phyloP scores from a whole-genome alignment of 139 green algal genomes.

The Haematococcus sp. region DNA sequence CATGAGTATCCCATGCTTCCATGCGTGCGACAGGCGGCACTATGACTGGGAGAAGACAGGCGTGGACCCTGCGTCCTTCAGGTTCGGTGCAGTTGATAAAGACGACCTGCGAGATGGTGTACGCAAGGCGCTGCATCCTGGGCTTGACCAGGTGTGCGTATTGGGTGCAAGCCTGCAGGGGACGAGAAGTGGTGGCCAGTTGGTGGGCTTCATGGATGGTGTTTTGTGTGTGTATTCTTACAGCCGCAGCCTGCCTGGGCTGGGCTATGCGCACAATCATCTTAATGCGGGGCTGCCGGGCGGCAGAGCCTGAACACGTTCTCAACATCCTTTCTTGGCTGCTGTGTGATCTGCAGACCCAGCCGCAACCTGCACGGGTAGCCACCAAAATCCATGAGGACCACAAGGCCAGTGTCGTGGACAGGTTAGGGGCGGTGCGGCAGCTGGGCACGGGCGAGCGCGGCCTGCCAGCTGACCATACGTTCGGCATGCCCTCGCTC shows the following conservation, averaged over 20 bases:
- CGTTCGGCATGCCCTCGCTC: slow-evolving; percentile 57
- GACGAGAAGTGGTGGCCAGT: too few relatives aligned
- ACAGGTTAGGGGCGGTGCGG: slow-evolving; percentile 46
- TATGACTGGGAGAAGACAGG: slow-evolving; percentile 63
- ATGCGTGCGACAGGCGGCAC: slow-evolving; percentile 29
- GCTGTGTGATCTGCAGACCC: too few relatives aligned
- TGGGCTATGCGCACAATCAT: background rate
- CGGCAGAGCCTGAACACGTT: too few relatives aligned
- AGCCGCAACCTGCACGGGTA: slow-evolving; percentile 22
- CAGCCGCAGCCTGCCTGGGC: too few relatives aligned
- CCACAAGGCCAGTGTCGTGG: slow-evolving; percentile 45
- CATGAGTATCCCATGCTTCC: background rate
- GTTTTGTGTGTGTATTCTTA: too few relatives aligned
- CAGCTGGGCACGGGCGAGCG: slow-evolving; percentile 52
- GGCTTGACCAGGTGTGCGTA: slow-evolving; percentile 25
- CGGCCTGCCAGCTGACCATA: slow-evolving; percentile 35
- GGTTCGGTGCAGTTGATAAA: slow-evolving; percentile 51
- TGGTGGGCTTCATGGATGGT: too few relatives aligned
- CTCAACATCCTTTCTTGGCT: too few relatives aligned
- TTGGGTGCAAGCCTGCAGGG: background rate
- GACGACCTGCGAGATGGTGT: slow-evolving; percentile 41
- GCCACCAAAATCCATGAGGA: slow-evolving; percentile 48
- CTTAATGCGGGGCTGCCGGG: too few relatives aligned
- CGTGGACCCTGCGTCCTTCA: slow-evolving; percentile 43
- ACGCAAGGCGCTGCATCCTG: slow-evolving; percentile 50